A percentile compares a stretch with the other conserved stretches of the same genome.
Conservation (phyloP, 441 rosid genomes). For the Raphanus hybrid region DNA sequence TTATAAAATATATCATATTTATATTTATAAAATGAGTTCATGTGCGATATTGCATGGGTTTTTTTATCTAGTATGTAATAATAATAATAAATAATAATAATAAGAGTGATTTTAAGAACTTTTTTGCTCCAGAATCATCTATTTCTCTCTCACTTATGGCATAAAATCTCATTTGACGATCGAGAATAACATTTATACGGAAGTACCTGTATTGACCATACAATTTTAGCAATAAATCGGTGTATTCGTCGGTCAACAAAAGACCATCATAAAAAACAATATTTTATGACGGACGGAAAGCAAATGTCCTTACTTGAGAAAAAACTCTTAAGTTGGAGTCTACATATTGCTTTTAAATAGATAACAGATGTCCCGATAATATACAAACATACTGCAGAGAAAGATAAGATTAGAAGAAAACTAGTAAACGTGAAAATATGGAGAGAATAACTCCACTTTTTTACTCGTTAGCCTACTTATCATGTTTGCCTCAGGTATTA, state of each 20-base stretch:
- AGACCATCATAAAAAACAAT: neutral
- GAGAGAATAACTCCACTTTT: constrained; percentile 7
- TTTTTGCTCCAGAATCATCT: neutral
- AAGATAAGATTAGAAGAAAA: neutral
- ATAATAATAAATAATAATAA: too few relatives aligned
- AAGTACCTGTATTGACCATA: neutral
- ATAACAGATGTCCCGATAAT: neutral
- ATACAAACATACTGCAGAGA: constrained; percentile 2
- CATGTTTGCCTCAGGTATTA: neutral
- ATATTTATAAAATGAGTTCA: too few relatives aligned
- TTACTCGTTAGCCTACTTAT: constrained; percentile 3
- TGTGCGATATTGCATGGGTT: too few relatives aligned
- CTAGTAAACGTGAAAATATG: constrained; percentile 8
- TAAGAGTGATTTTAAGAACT: too few relatives aligned
- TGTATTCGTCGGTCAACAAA: neutral
- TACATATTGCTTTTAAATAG: constrained; percentile 8
- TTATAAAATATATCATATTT: too few relatives aligned
- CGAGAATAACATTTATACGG: neutral
- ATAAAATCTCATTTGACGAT: neutral
- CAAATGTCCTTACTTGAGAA: neutral
- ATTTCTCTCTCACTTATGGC: neutral
- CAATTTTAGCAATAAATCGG: neutral
- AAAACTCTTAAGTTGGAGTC: neutral
- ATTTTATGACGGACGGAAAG: neutral
- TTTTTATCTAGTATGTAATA: too few relatives aligned